phyloP scores from a whole-genome alignment of 148 eudicot species.

The Mesembryanthemum crystallinum region DNA sequence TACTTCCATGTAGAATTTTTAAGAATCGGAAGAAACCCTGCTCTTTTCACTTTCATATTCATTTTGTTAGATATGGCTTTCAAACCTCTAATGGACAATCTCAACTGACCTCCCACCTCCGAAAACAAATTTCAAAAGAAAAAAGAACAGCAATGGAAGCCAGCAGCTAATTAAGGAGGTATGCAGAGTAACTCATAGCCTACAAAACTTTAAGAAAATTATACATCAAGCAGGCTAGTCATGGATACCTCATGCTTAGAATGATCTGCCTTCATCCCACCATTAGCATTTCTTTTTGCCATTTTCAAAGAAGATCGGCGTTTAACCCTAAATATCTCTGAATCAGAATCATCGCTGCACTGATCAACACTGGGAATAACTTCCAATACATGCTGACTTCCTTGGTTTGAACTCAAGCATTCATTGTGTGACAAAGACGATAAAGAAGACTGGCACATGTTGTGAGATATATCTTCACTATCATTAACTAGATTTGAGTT shows the following conservation, averaged over 20 bases:
- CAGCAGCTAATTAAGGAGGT: too few relatives aligned
- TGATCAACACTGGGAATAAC: conserved; percentile 33
- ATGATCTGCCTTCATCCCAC: conserved; percentile 22
- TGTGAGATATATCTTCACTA: conserved; percentile 31
- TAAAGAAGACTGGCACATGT: conserved; percentile 30
- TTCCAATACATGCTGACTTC: conserved; percentile 29
- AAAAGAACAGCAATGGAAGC: not conserved
- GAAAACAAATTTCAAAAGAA: too few relatives aligned
- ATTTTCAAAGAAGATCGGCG: conserved; percentile 62
- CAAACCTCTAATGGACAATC: too few relatives aligned
- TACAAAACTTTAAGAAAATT: not conserved
- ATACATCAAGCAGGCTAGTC: not conserved
- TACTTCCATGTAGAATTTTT: too few relatives aligned
- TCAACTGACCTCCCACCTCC: not conserved
- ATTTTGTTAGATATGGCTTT: too few relatives aligned
- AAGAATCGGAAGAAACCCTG: too few relatives aligned
- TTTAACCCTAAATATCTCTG: conserved; percentile 84
- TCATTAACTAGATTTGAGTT: conserved; percentile 25
- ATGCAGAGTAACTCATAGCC: too few relatives aligned
- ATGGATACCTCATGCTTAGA: conserved; percentile 50
- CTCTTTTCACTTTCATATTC: too few relatives aligned
- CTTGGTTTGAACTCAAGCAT: conserved; percentile 32
- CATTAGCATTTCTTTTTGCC: conserved; percentile 38
- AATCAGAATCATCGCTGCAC: conserved; percentile 80
- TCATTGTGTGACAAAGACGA: conserved; percentile 27